Percentiles rank a stretch among this genome's conserved stretches.
phyloP scores from a whole-genome alignment of 2,329 filamentous ascomycete genomes.

The Magnaporthiopsis incrustans region DNA sequence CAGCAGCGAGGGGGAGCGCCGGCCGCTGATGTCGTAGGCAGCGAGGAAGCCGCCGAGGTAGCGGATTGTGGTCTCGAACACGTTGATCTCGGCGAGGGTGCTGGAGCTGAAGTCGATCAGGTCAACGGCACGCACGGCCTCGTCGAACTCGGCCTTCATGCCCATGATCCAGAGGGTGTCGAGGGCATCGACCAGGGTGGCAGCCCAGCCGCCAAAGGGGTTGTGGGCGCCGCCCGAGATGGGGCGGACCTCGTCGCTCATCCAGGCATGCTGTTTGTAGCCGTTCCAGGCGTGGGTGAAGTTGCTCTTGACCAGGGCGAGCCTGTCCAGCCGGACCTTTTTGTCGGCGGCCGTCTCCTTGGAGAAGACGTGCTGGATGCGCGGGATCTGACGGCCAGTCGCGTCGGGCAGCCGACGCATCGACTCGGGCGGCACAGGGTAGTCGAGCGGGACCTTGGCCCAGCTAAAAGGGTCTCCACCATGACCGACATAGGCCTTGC shows the following conservation, averaged over 20 bases:
- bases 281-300: slow-evolving; percentile 33
- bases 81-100: slow-evolving; percentile 35
- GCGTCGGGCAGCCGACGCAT: slow-evolving; percentile 10
- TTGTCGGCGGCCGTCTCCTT: slow-evolving; percentile 16
- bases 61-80: slow-evolving; percentile 57
- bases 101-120: slow-evolving; percentile 48
- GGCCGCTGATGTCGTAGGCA: slow-evolving; percentile 43
- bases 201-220: slow-evolving; percentile 48
- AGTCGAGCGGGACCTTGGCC: slow-evolving; percentile 10
- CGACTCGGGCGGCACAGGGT: slow-evolving; percentile 11
- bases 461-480: slow-evolving; percentile 13
- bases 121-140: slow-evolving; percentile 40
- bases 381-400: slow-evolving; percentile 18
- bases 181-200: slow-evolving; percentile 57
- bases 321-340: slow-evolving; percentile 21
- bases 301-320: slow-evolving; percentile 23
- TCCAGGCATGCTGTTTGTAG: slow-evolving; percentile 39
- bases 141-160: slow-evolving; percentile 44
- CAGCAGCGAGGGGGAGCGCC: slow-evolving; percentile 27
- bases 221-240: slow-evolving; percentile 33
- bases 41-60: slow-evolving; percentile 44
- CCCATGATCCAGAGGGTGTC: slow-evolving; percentile 55
- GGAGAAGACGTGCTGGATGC: slow-evolving; percentile 27
- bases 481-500: background rate
- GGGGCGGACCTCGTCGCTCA: slow-evolving; percentile 38